phyloP scores from a whole-genome alignment of 257 asterid genomes.

The Penstemon davidsonii region DNA sequence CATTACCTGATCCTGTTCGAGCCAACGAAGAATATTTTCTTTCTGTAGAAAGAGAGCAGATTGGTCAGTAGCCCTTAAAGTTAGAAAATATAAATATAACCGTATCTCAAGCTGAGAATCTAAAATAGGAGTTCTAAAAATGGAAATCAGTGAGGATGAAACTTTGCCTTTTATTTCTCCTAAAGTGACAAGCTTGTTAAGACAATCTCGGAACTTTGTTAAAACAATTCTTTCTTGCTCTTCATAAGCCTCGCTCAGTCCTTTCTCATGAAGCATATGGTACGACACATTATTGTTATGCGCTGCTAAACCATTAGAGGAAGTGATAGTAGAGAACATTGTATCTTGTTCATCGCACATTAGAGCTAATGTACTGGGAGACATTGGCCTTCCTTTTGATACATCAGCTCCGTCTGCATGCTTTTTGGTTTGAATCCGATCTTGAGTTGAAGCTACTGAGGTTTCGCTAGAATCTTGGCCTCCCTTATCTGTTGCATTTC shows the following conservation, averaged over 20 bases:
- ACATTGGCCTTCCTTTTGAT: constrained; percentile 75
- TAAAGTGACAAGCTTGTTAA: constrained; percentile 79
- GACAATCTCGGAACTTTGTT: constrained; percentile 91
- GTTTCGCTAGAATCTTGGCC: too few relatives aligned
- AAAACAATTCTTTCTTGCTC: constrained; percentile 92
- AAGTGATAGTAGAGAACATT: constrained; percentile 56
- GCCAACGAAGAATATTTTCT: constrained; percentile 60
- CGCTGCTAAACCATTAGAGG: constrained; percentile 49
- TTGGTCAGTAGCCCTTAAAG: constrained; percentile 28
- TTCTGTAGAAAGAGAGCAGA: constrained; percentile 46
- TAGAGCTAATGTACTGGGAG: constrained; percentile 94
- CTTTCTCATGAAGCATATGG: constrained; percentile 55
- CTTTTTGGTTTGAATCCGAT: too few relatives aligned
- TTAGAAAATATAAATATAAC: neutral
- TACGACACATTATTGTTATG: constrained; percentile 40
- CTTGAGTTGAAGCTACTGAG: too few relatives aligned
- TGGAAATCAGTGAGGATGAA: constrained; percentile 25
- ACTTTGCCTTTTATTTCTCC: constrained; percentile 86
- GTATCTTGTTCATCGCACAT: constrained; percentile 94
- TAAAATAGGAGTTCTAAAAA: constrained; percentile 11
- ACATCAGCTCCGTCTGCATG: constrained; percentile 26
- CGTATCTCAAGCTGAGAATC: neutral
- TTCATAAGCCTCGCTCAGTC: constrained; percentile 52
- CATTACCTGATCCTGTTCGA: constrained; percentile 44
- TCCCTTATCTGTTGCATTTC: too few relatives aligned